Evolutionary conservation across 148 eudicot species (phyloP), one percentile per base, ranked within the genome.

Genomic region (Fagopyrum tataricum): DNA sequence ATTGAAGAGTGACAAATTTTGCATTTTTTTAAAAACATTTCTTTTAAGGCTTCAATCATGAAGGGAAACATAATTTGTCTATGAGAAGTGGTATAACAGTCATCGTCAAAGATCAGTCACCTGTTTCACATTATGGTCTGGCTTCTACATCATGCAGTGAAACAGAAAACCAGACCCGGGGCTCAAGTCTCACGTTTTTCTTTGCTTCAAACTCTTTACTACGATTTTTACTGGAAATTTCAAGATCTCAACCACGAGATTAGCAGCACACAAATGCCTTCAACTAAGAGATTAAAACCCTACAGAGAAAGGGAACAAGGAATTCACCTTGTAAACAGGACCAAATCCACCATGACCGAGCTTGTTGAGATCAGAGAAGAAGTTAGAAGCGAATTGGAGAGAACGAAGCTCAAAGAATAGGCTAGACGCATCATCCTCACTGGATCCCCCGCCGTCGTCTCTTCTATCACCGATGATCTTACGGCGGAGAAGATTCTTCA

Each of bases 341-440:
- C 91, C 91, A 31, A 88, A 88, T 1, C 91, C 91, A 4, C 91
- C 89, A 20, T 73, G 85, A 7, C 91, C 91, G 42, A 88, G 79
- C 75, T 79, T 58, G 72, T 88, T 88, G 7, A 73, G 61, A 17
- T 85, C 85, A 7, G 89, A 88, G 81, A 88, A 88, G 72, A 77
- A 79, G 73, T 84, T 81, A 15, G 91, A 85, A 13, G 91, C 91
- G 47, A 82, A 21, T 73, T 88, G 83, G 56, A 88, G 82, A 31
- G 75, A 64, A 17, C 67, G 74, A 11, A 88, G 80, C 44, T 78
- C 80, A 51, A 84, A 82, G 55, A 88, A 84, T 15, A 88, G 73
- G 10, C 79, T 79, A 8, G 75, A 74, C 39, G 46, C 26, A 13
- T 76, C 79, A 2, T 47, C 81, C 26, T 15, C 76, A 40, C 59